Conservation (phyloP, 2,329 filamentous ascomycete species). For the Colletotrichum limetticola region DNA sequence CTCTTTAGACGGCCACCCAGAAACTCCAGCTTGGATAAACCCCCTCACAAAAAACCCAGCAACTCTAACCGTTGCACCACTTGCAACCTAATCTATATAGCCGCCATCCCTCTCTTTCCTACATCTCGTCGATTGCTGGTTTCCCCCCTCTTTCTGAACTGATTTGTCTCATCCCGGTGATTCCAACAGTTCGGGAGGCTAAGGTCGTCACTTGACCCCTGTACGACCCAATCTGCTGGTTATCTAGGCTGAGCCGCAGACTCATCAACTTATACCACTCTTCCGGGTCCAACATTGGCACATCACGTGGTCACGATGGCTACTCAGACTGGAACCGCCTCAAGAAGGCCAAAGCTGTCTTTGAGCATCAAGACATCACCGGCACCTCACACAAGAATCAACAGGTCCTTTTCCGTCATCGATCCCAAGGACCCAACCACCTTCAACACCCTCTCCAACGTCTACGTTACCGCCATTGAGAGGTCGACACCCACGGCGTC, state of each 20-base stretch:
- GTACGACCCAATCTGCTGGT: slow-evolving; percentile 39
- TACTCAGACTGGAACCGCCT: slow-evolving; percentile 47
- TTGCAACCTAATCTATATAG: slow-evolving; percentile 33
- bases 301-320: slow-evolving; percentile 46
- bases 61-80: slow-evolving; percentile 11
- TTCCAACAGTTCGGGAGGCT: slow-evolving; percentile 34
- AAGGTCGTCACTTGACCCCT: slow-evolving; percentile 39
- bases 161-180: slow-evolving; percentile 10
- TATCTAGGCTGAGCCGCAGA: slow-evolving; percentile 35
- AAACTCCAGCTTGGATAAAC: neutral
- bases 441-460: slow-evolving; percentile 75
- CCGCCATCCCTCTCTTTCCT: slow-evolving; percentile 14
- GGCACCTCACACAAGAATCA: slow-evolving; percentile 49
- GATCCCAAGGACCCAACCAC: slow-evolving; percentile 70
- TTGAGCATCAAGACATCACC: slow-evolving; percentile 63
- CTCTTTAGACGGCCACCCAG: slow-evolving; percentile 14
- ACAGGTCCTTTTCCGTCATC: slow-evolving; percentile 56
- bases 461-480: slow-evolving; percentile 72
- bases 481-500: slow-evolving; percentile 61
- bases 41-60: slow-evolving; percentile 12
- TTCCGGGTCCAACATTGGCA: neutral
- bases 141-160: slow-evolving; percentile 9
- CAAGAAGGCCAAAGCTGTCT: slow-evolving; percentile 65
- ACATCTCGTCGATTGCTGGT: neutral
- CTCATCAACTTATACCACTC: neutral